Percentiles rank a stretch among this genome's conserved stretches.
phyloP scores from a whole-genome alignment of 441 rosid genomes.

The Adansonia rubrostipa region DNA sequence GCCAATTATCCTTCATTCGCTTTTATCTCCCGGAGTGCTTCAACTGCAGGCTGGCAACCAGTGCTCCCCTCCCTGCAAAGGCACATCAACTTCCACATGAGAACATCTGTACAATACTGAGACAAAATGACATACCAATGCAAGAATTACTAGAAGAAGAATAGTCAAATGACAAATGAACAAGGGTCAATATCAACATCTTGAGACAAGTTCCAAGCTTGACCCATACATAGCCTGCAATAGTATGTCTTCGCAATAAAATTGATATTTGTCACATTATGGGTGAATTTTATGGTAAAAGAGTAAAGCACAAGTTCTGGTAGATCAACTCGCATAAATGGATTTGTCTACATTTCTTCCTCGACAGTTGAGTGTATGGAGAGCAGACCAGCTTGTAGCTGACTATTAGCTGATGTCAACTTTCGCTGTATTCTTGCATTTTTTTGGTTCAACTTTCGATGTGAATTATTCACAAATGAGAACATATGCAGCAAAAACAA shows the following conservation, averaged over 20 bases:
- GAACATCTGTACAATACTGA: neutral
- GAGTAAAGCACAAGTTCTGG: slow-evolving; percentile 65
- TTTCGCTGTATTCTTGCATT: slow-evolving; percentile 63
- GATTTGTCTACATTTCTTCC: slow-evolving; percentile 84
- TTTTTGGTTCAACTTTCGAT: slow-evolving; percentile 71
- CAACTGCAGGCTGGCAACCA: slow-evolving; percentile 66
- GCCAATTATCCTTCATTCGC: slow-evolving; percentile 84
- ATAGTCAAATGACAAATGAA: neutral
- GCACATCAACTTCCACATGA: slow-evolving; percentile 17
- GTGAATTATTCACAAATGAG: slow-evolving; percentile 53
- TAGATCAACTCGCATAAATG: slow-evolving; percentile 76
- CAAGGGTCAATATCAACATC: neutral
- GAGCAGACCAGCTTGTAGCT: slow-evolving; percentile 67
- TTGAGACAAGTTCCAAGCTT: neutral
- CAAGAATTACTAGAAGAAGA: neutral
- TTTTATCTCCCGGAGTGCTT: slow-evolving; percentile 64
- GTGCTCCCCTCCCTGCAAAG: slow-evolving; percentile 49
- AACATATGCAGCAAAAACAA: neutral
- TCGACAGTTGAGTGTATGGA: slow-evolving; percentile 84
- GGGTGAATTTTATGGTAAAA: neutral
- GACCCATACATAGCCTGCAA: neutral
- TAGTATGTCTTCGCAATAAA: neutral
- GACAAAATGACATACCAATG: neutral
- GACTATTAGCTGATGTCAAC: slow-evolving; percentile 76
- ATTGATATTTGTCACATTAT: neutral